Evolutionary conservation across 1,139 yeast genomes (phyloP).

Genomic region (Pneumocystis oryctolagi): DNA sequence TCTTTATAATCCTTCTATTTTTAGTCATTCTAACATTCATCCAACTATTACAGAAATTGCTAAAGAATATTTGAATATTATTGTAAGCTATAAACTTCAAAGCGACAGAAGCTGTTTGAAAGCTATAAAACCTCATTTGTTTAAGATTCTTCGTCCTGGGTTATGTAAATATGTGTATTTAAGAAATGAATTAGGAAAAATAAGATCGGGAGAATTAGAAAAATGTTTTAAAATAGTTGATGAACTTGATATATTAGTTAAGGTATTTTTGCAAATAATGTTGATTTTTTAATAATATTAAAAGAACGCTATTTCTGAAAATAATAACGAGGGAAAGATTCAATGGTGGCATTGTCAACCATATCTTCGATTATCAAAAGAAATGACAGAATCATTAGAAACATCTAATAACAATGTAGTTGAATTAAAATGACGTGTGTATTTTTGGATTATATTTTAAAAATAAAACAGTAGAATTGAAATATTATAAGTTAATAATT

Average conservation of each 20-base stretch:
- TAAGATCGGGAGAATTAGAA: constrained; percentile 19
- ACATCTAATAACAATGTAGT: constrained; percentile 1
- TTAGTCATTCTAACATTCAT: constrained; percentile 47
- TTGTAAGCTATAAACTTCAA: constrained; percentile 29
- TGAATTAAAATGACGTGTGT: background rate
- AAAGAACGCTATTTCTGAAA: constrained; percentile 24
- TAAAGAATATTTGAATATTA: constrained; percentile 80
- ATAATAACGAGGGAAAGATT: constrained; percentile 73
- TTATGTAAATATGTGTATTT: constrained; percentile 51
- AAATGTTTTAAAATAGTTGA: constrained; percentile 39
- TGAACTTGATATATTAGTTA: constrained; percentile 51
- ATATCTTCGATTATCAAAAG: constrained; percentile 74
- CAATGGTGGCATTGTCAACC: constrained; percentile 98
- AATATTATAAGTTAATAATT: background rate
- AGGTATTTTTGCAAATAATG: constrained; percentile 44
- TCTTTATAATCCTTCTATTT: constrained; percentile 83
- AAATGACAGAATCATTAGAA: constrained; percentile 1
- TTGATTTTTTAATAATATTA: constrained; percentile 28
- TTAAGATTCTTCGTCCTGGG: constrained; percentile 70
- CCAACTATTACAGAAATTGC: constrained; percentile 75
- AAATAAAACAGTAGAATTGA: background rate
- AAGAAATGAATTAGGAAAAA: constrained; percentile 53
- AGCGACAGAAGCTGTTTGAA: constrained; percentile 3
- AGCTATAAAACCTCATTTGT: constrained; percentile 65
- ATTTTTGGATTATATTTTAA: background rate